Percentiles rank a stretch among this genome's conserved stretches.
Conservation (phyloP, 1,284 basidiomycete genomes). For the Microbotryomycetes sp. region DNA sequence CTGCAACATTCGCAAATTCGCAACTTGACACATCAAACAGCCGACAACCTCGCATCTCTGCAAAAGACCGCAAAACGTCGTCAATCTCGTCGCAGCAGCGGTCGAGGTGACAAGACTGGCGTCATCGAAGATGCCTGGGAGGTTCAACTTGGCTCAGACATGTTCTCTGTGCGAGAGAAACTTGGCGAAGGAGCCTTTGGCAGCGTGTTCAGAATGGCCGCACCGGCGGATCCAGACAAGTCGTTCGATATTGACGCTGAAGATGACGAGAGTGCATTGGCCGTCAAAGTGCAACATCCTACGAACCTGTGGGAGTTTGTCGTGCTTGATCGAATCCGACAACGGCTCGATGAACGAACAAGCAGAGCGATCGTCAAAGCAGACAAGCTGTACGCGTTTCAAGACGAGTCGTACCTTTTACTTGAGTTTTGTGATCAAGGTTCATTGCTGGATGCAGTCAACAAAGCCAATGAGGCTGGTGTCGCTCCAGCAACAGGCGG, state of each 20-base stretch:
- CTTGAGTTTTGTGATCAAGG: slow-evolving; percentile 87
- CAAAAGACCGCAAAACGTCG: slow-evolving; percentile 47
- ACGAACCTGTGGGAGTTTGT: slow-evolving; percentile 89
- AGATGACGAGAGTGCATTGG: slow-evolving; percentile 61
- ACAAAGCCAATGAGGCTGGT: slow-evolving; percentile 64
- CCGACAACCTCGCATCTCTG: slow-evolving; percentile 59
- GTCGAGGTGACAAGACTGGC: slow-evolving; percentile 25
- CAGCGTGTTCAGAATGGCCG: slow-evolving; percentile 64
- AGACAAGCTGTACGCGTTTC: slow-evolving; percentile 60
- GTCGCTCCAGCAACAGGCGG: slow-evolving; percentile 48
- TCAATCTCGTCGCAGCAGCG: slow-evolving; percentile 36
- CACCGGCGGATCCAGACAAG: slow-evolving; percentile 48
- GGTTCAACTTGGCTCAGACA: slow-evolving; percentile 53
- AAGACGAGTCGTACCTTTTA: slow-evolving; percentile 84
- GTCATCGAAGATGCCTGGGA: slow-evolving; percentile 37
- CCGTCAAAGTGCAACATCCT: slow-evolving; percentile 88
- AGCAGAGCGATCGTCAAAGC: slow-evolving; percentile 62
- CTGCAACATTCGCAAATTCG: slow-evolving; percentile 53
- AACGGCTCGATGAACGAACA: slow-evolving; percentile 54
- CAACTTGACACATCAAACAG: slow-evolving; percentile 55
- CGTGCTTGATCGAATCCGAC: slow-evolving; percentile 70
- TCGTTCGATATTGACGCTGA: slow-evolving; percentile 52
- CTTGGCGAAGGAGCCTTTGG: slow-evolving; percentile 97
- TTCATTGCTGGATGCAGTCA: slow-evolving; percentile 86
- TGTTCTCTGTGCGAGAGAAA: slow-evolving; percentile 70